Evolutionary conservation across 2,329 filamentous ascomycete species (phyloP), one percentile per base, ranked within the genome.

Genomic region (Claviceps digitariae): DNA sequence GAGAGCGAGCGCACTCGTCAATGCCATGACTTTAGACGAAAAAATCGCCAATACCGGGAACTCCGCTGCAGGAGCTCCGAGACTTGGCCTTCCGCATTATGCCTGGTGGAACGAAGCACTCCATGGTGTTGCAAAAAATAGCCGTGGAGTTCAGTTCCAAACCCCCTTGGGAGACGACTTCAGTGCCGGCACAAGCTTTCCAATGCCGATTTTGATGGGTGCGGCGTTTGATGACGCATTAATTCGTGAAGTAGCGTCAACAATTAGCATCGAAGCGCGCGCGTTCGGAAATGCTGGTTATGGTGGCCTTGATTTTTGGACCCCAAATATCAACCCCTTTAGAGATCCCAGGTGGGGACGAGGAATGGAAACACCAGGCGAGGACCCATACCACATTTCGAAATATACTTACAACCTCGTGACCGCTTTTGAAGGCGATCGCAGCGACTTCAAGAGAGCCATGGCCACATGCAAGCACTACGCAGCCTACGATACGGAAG

Each of bases 261-360:
- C 80, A 6, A 73, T 82, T 13, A 67, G 67, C 40, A 84, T 76
- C 0, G 82, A 87, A 61, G 80, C 79, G 0, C 72, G 83, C 41
- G 82, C 83, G 0, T 86, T 84, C 62, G 81, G 72, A 60, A 86
- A 86, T 58, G 73, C 64, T 8, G 78, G 76, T 3, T 68, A 73
- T 13, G 75, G 74, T 2, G 77, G 77, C 0, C 62, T 81, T 15
- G 74, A 83, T 61, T 82, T 73, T 61, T 84, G 79, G 76, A 82
- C 83, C 0, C 83, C 83, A 0, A 84, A 85, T 60, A 81, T 86
- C 63, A 85, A 84, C 59, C 74, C 78, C 0, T 85, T 78, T 67
- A 75, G 75, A 40, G 80, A 83, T 60, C 81, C 81, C 0, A 69
- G 82, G 27, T 82, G 80, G 81, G 81, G 81, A 1, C 69, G 81